phyloP scores from a whole-genome alignment of 495 filamentous ascomycete species.

The Penicillium lagena region DNA sequence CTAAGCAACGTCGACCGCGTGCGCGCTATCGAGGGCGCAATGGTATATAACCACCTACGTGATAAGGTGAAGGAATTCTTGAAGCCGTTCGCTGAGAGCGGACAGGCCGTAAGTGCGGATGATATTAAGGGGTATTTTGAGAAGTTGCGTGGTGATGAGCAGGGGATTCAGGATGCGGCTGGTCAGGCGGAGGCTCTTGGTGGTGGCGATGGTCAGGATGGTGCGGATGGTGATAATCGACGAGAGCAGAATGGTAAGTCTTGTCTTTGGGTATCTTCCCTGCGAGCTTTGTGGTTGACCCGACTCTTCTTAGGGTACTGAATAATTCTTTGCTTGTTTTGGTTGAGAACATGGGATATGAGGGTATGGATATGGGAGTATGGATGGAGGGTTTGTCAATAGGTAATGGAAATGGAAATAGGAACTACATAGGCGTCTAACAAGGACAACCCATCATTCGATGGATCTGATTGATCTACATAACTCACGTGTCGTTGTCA shows the following conservation, averaged over 20 bases:
- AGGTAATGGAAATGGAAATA: background rate
- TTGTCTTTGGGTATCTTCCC: background rate
- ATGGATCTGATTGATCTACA: no score
- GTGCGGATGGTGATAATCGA: conserved; percentile 15
- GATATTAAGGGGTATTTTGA: conserved; percentile 97
- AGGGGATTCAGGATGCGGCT: conserved; percentile 43
- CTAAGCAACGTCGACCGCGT: conserved; percentile 87
- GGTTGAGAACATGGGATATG: background rate
- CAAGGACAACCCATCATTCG: no score
- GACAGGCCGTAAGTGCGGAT: conserved; percentile 78
- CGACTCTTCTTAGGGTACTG: background rate
- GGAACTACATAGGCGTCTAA: no score
- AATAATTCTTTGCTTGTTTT: background rate
- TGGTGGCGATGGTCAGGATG: conserved; percentile 12
- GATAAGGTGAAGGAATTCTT: conserved; percentile 92
- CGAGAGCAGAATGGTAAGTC: conserved; percentile 35
- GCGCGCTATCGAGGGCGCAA: conserved; percentile 89
- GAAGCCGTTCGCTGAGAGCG: conserved; percentile 86
- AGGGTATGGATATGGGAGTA: background rate
- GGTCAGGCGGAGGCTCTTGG: conserved; percentile 22
- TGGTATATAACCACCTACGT: conserved; percentile 93
- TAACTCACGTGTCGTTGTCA: no score
- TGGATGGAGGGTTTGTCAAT: background rate
- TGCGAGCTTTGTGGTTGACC: background rate
- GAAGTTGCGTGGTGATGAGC: conserved; percentile 80